Conservation (phyloP, 176 grass and related monocot genomes). For the Triticum dicoccoides region DNA sequence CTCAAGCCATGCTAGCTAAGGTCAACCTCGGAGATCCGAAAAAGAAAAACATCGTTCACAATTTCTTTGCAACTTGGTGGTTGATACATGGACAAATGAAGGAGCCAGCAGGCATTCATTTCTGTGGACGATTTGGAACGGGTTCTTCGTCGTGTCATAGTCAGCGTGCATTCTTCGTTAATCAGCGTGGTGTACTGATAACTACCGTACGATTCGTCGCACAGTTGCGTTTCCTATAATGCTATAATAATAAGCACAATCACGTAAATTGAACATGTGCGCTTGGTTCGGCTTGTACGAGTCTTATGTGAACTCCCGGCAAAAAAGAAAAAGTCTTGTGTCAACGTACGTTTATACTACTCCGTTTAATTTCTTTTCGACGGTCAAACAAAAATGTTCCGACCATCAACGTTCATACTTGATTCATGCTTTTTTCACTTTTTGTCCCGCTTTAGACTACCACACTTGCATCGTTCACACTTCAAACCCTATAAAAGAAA, state of each 20-base stretch:
- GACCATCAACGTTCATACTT: constrained; percentile 2
- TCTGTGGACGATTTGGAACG: not conserved
- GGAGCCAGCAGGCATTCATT: not conserved
- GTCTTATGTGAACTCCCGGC: no score
- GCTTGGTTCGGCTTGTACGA: not conserved
- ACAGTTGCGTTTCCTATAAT: not conserved
- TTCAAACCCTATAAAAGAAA: no score
- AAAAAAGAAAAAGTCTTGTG: not conserved
- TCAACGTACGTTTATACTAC: not conserved
- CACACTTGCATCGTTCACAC: not conserved
- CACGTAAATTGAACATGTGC: constrained; percentile 11
- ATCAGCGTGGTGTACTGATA: not conserved
- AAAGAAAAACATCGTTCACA: not conserved
- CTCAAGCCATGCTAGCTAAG: no score
- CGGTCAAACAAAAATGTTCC: not conserved
- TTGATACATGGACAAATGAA: not conserved
- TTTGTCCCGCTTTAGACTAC: not conserved
- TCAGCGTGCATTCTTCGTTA: not conserved
- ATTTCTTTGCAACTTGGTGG: not conserved
- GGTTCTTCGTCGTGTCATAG: not conserved
- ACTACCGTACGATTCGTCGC: not conserved
- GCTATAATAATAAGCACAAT: no score
- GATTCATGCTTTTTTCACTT: not conserved
- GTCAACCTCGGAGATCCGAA: not conserved
- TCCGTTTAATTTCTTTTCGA: not conserved